Evolutionary conservation across 805 yeast species (phyloP), one percentile per base, ranked within the genome.

Genomic region (Lipomyces yamadae): DNA sequence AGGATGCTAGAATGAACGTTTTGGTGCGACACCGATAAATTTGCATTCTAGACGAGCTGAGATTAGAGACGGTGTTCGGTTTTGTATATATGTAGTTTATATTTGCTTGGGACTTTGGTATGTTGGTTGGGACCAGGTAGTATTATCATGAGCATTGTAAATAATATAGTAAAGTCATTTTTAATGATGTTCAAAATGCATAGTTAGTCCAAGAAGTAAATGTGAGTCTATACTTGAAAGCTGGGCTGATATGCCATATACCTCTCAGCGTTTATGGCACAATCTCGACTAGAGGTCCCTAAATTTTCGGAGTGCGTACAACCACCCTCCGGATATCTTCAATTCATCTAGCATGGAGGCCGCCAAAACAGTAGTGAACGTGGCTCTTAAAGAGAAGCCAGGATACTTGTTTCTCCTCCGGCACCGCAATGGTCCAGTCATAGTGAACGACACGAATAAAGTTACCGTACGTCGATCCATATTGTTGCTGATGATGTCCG

Each of bases 351-450:
- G 15, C 15, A 42, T 42, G 48, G 48, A 15, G 48, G 6, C 48
- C 5, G 48, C 15, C 5, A 42, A 42, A 18, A 42, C 48, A 15
- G 24, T 42, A 42, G 48, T 18, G 11, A 10, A 42, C 2, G 18
- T 11, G n/a, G 48, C 48, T 42, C 6, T 18, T 1, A 30, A 18
- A n/a, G 32, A 37, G 18, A 18, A 61, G 11, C 42, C 48, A 10
- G 64, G 58, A 33, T 52, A 63, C n/a, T 58, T 66, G 54, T 66
- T 56, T 33, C 56, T 66, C 30, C 58, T 66, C 33, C 59, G 70
- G 39, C 66, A 60, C 35, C 56, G 70, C 10, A 66, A 66, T 29
- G 70, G 70, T 18, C 65, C 70, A 8, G 63, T 66, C 0, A 29
- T 66, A 8, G 32, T 66, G 18, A 37, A 55, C 24, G 35, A 48